Base-by-base conservation (phyloP, 192 early-diverging fungal species). In the Piromyces sp. region DNA sequence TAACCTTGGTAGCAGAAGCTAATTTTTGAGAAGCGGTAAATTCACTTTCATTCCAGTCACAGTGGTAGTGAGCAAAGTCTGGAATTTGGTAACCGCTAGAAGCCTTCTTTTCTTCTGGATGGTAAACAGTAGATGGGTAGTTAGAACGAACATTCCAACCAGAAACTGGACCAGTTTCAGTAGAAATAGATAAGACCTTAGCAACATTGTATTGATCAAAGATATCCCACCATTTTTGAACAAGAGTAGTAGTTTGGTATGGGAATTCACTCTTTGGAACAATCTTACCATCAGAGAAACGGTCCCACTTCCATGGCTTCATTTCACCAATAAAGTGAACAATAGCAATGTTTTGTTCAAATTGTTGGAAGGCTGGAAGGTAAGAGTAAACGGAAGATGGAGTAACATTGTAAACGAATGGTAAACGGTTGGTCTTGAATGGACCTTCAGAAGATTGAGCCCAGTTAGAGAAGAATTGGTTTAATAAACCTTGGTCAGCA, bases 401-500 rank as follows among this genome's bases (percentile, higher is more conserved):
- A 0, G 94, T 95, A 30, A 94, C 92, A 85, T 98, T 98, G 89
- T 93, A 97, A 30, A 90, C 90, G 81, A 98, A 98, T 0, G 97
- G 95, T 51, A 98, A 82, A 30, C 96, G 88, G 85, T 79, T 88
- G 85, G 81, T 92, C 83, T 79, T 84, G 79, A 28, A 86, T 84
- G 13, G 84, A 26, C 40, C 68, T 11, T 33, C 31, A 28, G 30
- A 40, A 28, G 19, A 58, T 29, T 42, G 30, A 1, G 92, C 87
- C 96, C 96, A 98, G 30, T 89, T 87, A 3, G 85, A 85, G 86
- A 97, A 97, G 83, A 93, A 97, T 30, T 87, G 88, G 86, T 98
- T 98, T 26, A 98, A 87, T 79, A 98, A 83, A 1, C 97, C 97
- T 85, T 98, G 97, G 83, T 98, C 97, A 33, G 93, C 96, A 79